phyloP scores from a whole-genome alignment of 768 basidiomycete genomes.

The Amanita inopinata region DNA sequence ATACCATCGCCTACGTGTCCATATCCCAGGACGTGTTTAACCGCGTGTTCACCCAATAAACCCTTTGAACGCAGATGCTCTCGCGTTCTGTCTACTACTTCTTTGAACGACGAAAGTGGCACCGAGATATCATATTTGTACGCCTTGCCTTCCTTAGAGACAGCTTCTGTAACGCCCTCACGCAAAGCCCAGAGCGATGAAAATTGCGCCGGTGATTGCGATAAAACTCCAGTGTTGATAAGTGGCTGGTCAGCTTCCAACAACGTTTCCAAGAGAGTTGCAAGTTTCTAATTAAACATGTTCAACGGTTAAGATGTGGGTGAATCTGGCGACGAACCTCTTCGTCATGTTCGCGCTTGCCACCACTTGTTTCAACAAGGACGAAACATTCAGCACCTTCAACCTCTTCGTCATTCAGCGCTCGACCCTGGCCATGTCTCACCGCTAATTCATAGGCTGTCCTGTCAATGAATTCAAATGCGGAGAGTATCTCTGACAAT shows the following conservation, averaged over 20 bases:
- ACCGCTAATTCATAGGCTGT: slow-evolving; percentile 78
- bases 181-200: slow-evolving; percentile 85
- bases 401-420: slow-evolving; percentile 63
- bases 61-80: slow-evolving; percentile 62
- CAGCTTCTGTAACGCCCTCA: slow-evolving; percentile 86
- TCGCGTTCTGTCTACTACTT: slow-evolving; percentile 73
- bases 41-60: slow-evolving; percentile 58
- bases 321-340: slow-evolving; percentile 42
- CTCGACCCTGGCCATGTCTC: slow-evolving; percentile 73
- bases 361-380: slow-evolving; percentile 90
- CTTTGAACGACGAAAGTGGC: slow-evolving; percentile 78
- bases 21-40: slow-evolving; percentile 84
- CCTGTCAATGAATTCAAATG: slow-evolving; percentile 94
- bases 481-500: slow-evolving; percentile 90
- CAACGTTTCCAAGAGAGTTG: slow-evolving; percentile 65
- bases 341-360: slow-evolving; percentile 86
- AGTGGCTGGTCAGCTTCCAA: slow-evolving; percentile 64
- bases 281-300: slow-evolving; percentile 60
- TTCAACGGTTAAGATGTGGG: slow-evolving; percentile 1
- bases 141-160: slow-evolving; percentile 86
- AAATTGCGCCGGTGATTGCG: slow-evolving; percentile 87
- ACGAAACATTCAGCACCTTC: slow-evolving; percentile 82
- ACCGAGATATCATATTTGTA: slow-evolving; percentile 98
- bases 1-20: slow-evolving; percentile 95
- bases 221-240: slow-evolving; percentile 84